These are phyloP conservation scores for Pyrus hybrid DNA, from an alignment of 331 rosid genomes.

Conservation along the genomic window DNA sequence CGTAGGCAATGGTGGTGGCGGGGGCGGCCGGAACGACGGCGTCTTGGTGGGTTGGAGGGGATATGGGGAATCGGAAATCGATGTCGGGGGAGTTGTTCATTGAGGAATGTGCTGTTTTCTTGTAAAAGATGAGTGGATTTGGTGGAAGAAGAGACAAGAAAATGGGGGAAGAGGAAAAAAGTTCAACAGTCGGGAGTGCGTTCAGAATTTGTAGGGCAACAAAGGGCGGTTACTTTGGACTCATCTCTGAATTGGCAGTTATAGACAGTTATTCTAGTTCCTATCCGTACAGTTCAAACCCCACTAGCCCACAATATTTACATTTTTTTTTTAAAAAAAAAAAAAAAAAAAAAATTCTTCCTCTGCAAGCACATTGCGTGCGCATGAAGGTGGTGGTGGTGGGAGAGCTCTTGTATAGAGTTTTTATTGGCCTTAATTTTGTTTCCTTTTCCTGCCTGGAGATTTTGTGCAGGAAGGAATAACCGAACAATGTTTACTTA, in stretches of 20 bases:
- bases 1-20: neutral
- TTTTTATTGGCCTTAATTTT: no score
- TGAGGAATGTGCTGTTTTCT: neutral
- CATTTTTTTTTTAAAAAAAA: neutral
- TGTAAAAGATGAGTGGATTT: neutral
- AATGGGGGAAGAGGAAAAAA: neutral
- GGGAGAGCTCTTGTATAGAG: no score
- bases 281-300: neutral
- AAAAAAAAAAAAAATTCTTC: no score
- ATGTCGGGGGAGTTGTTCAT: neutral
- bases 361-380: no score
- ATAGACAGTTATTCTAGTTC: conserved; percentile 5
- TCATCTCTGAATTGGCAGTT: conserved; percentile 6
- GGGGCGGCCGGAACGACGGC: neutral
- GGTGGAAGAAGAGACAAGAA: neutral
- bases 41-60: neutral
- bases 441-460: no score
- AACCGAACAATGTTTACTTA: no score
- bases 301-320: neutral
- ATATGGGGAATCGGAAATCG: neutral
- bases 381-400: no score
- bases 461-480: no score
- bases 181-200: neutral
- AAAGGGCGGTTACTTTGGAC: conserved; percentile 16
- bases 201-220: conserved; percentile 3